Base-by-base conservation (phyloP, 208 protist genomes). In the Naegleria gruberi region DNA sequence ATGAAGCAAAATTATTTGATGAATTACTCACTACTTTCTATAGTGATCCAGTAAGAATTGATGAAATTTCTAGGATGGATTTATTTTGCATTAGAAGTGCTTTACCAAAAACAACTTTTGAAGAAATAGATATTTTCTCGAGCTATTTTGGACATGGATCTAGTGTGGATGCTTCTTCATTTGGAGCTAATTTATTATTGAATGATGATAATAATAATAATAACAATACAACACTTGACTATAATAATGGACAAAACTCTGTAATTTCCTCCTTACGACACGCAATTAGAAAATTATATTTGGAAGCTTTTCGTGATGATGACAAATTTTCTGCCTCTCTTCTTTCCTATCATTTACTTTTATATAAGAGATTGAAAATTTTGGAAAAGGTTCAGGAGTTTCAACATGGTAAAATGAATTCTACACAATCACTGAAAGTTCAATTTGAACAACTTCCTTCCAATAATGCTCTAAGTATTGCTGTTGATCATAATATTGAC, bases 281-380 rank as follows among this genome's bases (percentile, higher is more conserved):
- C 34, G 82, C 82, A 37, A 51, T 86, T 17, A 45, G 82, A 40
- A 45, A 51, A 51, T 51, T 51, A 15, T 86, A 42, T 51, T n/a
- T 86, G 34, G 26, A 86, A 51, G 42, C 37, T 37, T 45, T 51
- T 40, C 10, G 42, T 26, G 26, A 87, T 12, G 83, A 87, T 41
- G 83, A 87, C n/a, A n/a, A 41, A 12, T 57, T 46, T 37, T n/a
- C 23, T 57, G 10, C 83, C 5, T 30, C 8, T 5, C 44, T 87
- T 42, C 17, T 87, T 30, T 65, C 44, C 0, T 57, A 44, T 40
- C 44, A 87, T 41, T 30, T 87, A 7, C 41, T 87, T 12, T 44
- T 87, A 23, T 55, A 87, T 23, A 87, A 87, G 19, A 47, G 83
- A 87, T 44, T 87, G 10, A 55, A 87, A 87, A 57, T 87, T 23